Base-by-base conservation (phyloP, 768 basidiomycete genomes). In the Gautieria morchelliformis region DNA sequence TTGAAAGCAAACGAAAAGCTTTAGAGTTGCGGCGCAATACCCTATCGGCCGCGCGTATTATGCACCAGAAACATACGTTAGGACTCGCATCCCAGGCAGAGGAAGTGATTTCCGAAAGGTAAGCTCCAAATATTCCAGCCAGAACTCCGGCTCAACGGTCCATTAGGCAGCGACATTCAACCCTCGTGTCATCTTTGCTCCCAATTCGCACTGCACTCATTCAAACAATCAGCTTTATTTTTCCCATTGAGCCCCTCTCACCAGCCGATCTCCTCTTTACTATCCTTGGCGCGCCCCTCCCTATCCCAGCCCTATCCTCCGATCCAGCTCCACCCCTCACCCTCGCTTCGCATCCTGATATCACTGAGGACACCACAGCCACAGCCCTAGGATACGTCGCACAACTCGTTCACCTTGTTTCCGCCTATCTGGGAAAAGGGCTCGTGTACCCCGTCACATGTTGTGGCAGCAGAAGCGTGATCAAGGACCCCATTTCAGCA, bases 361-460 rank as follows among this genome's bases (percentile, higher is more conserved):
- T 93, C 33, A 91, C 82, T 41, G 95, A 97, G 70, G 90, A 95
- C 52, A 73, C 78, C 3, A 81, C 93, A 10, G 92, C 96, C 0
- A 89, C 91, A 14, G 90, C 95, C 6, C 74, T 98, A 20, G 96
- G 94, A 2, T 93, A 88, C 67, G 88, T 85, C 1, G 94, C 91
- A 1, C 87, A 96, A 66, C 79, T 93, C 3, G 78, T 95, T 39
- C 87, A 92, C 55, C 74, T 92, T 7, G 75, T 98, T 47, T 84
- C 92, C 0, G 78, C 79, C 33, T 92, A 97, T 63, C 73, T 87
- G 60, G 85, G 85, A 1, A 84, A 84, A 60, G 74, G 77, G 22
- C 70, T 98, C 42, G 78, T 89, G 14, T 98, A 99, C 72, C 92
- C 94, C 22, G 79, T 98, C 51, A 92, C 88, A 19, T 93, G 83